Evolutionary conservation across 2,329 filamentous ascomycete genomes (phyloP), one percentile per base, ranked within the genome.

Genomic region (Grosmannia clavigera): DNA sequence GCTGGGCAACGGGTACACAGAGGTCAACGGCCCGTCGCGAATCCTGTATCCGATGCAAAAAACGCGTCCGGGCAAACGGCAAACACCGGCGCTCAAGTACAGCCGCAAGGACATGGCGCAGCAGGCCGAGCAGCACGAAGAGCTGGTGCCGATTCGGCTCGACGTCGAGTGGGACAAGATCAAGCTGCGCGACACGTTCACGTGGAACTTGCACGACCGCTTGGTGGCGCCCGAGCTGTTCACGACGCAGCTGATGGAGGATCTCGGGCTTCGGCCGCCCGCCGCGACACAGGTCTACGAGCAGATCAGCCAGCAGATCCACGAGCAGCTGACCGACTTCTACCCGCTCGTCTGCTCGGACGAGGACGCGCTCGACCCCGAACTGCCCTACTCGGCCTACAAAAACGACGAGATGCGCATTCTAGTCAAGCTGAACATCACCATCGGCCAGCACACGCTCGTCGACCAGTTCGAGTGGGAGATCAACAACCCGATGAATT

Each of bases 371-470:
- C 78, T 96, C 55, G 92, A 99, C 68, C 88, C 91, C 1, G 87
- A 94, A 69, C 78, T 95, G 14, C 92, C 92, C 0, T 97, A 97
- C 70, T 86, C 82, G 48, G 92, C 94, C 7, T 96, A 96, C 77
- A 97, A 97, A 74, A 96, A 99, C 70, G 94, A 99, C 70, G 94
- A 99, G 75, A 96, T 99, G 92, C 87, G 94, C 57, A 88, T 99
- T 66, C 76, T 95, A 52, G 84, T 99, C 73, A 97, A 96, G 73
- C 80, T 99, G 57, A 96, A 97, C 73, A 96, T 99, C 68, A 97
- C 94, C 7, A 96, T 99, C 69, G 94, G 92, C 50, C 87, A 90
- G 64, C 90, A 95, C 69, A 97, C 92, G 0, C 78, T 99, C 31
- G 87, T 96, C 43, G 94, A 99, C 68, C 94, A 97, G 70, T 97